Evolutionary conservation across 2,329 filamentous ascomycete species (phyloP), one percentile per base, ranked within the genome.

Genomic region (Epichloe typhina): DNA sequence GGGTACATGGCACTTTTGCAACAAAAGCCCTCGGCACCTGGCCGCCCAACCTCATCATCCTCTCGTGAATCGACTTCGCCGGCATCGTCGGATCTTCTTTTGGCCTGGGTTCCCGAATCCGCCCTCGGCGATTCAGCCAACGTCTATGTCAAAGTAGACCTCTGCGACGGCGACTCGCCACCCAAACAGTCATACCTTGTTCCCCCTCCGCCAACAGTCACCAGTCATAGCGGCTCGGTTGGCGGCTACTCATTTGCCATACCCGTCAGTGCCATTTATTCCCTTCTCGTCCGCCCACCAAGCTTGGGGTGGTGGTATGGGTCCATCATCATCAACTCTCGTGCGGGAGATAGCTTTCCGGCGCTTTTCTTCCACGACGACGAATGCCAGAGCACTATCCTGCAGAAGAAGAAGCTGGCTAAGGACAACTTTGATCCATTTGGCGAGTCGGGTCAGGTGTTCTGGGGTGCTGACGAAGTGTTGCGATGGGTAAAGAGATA

Each of bases 291-390:
- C 39, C 82, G 93, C 2, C 91, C 91, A 3, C 94, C 93, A 5
- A 96, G 88, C 64, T 70, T 95, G 7, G 94, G 93, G 15, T 98
- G 93, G 94, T 98, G 93, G 93, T 96, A 94, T 65, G 93, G 93
- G 36, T 95, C 89, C 55, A 70, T 98, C 31, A 84, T 98, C 52
- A 88, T 98, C 70, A 98, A 98, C 64, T 88, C 87, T 1, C 76
- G 86, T 12, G 82, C 85, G 0, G 94, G 94, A 3, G 90, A 97
- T 64, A 93, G 87, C 64, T 95, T 97, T 58, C 93, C 93, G 0
- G 89, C 93, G 0, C 72, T 98, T 1, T 98, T 98, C 70, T 98
- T 98, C 69, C 93, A 98, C 65, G 93, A 98, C 62, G 89, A 83
- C 55, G 93, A 98, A 70, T 98, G 93, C 62, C 86, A 95, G 68